Percentiles rank a stretch among this genome's conserved stretches.
phyloP scores from a whole-genome alignment of 2,329 filamentous ascomycete genomes.

The Claviceps purpurea region DNA sequence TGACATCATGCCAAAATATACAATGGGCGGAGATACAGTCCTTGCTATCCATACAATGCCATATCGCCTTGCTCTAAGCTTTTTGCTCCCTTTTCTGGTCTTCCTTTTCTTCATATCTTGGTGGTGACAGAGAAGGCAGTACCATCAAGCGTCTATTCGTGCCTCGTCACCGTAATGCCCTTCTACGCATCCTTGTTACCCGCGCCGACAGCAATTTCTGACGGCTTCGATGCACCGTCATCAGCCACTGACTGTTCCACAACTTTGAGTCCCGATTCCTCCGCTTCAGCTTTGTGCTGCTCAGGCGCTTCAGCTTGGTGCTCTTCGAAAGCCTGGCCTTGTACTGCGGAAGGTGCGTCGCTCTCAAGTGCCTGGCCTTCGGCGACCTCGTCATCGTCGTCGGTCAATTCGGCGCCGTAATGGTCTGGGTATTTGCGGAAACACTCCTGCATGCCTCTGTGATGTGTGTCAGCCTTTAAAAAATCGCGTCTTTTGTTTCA shows the following conservation, averaged over 20 bases:
- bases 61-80: not conserved
- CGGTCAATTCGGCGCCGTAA: conserved; percentile 77
- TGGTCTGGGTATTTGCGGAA: conserved; percentile 87
- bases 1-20: conserved; percentile 4
- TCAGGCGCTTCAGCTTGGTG: too few species aligned
- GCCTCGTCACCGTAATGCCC: conserved; percentile 10
- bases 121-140: not conserved
- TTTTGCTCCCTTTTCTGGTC: not conserved
- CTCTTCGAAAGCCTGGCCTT: not conserved
- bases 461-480: conserved; percentile 13
- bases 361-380: conserved; percentile 15
- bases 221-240: conserved; percentile 8
- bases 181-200: conserved; percentile 12
- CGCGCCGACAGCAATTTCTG: conserved; percentile 18
- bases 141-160: not conserved
- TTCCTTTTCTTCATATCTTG: not conserved
- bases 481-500: too few species aligned
- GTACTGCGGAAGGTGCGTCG: not conserved
- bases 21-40: not conserved
- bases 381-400: conserved; percentile 58
- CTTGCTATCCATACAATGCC: not conserved
- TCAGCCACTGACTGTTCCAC: conserved; percentile 4
- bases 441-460: conserved; percentile 90
- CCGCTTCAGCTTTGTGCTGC: conserved; percentile 3
- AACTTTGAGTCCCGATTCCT: conserved; percentile 6